phyloP scores from a whole-genome alignment of 345 rosid genomes.

The Heritiera littoralis region DNA sequence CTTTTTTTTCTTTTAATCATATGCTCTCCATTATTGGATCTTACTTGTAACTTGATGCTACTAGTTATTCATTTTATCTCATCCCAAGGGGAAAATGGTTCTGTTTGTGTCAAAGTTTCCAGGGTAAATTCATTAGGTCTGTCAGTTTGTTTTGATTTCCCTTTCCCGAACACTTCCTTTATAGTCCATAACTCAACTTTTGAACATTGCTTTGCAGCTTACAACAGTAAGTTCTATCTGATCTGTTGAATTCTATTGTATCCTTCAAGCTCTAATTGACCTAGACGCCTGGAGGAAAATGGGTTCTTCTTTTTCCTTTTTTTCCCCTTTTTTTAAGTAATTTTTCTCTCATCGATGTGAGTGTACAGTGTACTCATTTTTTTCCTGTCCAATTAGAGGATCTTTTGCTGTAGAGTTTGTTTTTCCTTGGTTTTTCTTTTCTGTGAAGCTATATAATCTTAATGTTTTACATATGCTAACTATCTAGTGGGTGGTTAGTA shows the following conservation, averaged over 20 bases:
- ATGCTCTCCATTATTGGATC: not conserved
- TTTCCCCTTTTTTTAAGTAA: too few relatives aligned
- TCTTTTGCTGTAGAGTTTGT: not conserved
- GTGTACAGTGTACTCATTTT: not conserved
- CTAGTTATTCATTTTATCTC: not conserved
- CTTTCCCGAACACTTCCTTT: not conserved
- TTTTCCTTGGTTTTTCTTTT: not conserved
- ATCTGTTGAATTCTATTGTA: constrained; percentile 7
- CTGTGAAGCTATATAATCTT: constrained; percentile 11
- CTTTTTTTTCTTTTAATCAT: not conserved
- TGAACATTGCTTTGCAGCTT: not conserved
- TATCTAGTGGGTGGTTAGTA: not conserved
- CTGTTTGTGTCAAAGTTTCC: not conserved
- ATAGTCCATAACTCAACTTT: constrained; percentile 2
- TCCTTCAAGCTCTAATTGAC: constrained; percentile 10
- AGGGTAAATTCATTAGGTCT: not conserved
- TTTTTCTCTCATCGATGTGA: not conserved
- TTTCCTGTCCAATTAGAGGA: not conserved
- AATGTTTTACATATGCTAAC: not conserved
- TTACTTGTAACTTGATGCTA: not conserved
- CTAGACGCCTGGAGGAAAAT: not conserved
- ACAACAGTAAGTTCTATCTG: not conserved
- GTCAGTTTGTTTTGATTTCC: not conserved
- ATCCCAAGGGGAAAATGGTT: not conserved
- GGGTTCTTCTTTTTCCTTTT: not conserved